Evolutionary conservation across 2,329 filamentous ascomycete species (phyloP), one percentile per base, ranked within the genome.

Genomic region (Hymenoscyphus salicellus): DNA sequence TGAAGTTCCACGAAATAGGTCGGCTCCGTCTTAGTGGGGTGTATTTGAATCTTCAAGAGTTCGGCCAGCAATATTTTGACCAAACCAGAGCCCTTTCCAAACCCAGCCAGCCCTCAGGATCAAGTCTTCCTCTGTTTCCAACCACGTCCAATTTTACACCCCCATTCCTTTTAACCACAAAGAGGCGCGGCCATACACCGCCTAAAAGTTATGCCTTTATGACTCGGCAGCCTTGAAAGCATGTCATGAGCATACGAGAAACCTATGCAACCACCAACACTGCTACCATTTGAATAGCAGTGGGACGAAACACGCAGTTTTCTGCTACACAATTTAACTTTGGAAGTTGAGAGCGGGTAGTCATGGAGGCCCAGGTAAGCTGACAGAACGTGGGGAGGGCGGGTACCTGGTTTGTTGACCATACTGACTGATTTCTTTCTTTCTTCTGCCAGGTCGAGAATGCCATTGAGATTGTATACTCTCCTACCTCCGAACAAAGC

Each of bases 391-490:
- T 33, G n/a, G 28, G 11, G n/a, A 28, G 11, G 30, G 43, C 23
- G 59, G 23, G 28, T 23, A 55, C 17, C 8, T 32, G 8, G 46
- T 14, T 60, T 5, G n/a, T 28, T 7, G 26, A 56, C 30, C 28
- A n/a, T 6, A 28, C n/a, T n/a, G 23, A 33, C 46, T 56, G 55
- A 32, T 56, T 17, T 60, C 59, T 62, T 17, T 60, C 59, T 62
- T 17, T 58, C 52, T n/a, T 65, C n/a, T 65, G 33, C 43, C 86
- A 97, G 92, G 89, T 97, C 78, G 91, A 95, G 81, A 94, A 92
- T 81, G 95, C 95, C 79, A 95, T 98, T 81, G 88, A 95, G 78
- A 96, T 98, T 80, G 92, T 92, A 78, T 95, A 89, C 82, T 89
- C 94, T 79, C 91, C 92, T 65, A 80, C 84, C 73, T 90, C 92